Conservation (phyloP, 1,139 yeast genomes). For the Candida freyschussii region DNA sequence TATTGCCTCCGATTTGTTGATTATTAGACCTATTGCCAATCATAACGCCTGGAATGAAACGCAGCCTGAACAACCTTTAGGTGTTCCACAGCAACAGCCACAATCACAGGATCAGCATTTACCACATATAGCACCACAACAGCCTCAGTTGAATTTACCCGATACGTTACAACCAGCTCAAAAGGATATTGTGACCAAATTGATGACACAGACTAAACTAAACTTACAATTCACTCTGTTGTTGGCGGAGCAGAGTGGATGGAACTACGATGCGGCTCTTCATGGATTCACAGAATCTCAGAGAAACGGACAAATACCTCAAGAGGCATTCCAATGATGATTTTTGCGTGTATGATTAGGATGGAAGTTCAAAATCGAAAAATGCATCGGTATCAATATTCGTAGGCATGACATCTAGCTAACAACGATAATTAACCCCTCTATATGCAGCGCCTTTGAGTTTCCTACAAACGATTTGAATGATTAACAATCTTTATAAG, state of each 20-base stretch:
- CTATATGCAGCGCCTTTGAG: too few relatives aligned
- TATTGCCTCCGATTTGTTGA: constrained; percentile 78
- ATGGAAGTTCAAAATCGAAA: too few relatives aligned
- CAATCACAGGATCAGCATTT: constrained; percentile 14
- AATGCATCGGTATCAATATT: too few relatives aligned
- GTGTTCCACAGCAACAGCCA: constrained; percentile 10
- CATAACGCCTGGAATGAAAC: constrained; percentile 50
- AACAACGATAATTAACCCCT: too few relatives aligned
- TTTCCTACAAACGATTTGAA: too few relatives aligned
- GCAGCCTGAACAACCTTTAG: constrained; percentile 8
- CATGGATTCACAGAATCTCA: constrained; percentile 66
- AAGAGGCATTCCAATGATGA: constrained; percentile 45
- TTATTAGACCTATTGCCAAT: constrained; percentile 60
- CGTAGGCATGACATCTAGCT: too few relatives aligned
- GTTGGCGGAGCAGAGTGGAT: constrained; percentile 85
- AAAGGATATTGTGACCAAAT: constrained; percentile 58
- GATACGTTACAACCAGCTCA: constrained; percentile 39
- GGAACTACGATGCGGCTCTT: constrained; percentile 72
- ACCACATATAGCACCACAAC: constrained; percentile 20
- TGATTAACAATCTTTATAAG: too few relatives aligned
- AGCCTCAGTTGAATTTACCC: constrained; percentile 22
- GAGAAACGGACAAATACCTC: constrained; percentile 45
- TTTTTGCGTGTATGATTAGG: too few relatives aligned
- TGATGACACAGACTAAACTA: constrained; percentile 70
- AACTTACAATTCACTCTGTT: constrained; percentile 74